A percentile compares a stretch with the other conserved stretches of the same genome.
phyloP scores from a whole-genome alignment of 495 filamentous ascomycete genomes.

The Poronia punctata region DNA sequence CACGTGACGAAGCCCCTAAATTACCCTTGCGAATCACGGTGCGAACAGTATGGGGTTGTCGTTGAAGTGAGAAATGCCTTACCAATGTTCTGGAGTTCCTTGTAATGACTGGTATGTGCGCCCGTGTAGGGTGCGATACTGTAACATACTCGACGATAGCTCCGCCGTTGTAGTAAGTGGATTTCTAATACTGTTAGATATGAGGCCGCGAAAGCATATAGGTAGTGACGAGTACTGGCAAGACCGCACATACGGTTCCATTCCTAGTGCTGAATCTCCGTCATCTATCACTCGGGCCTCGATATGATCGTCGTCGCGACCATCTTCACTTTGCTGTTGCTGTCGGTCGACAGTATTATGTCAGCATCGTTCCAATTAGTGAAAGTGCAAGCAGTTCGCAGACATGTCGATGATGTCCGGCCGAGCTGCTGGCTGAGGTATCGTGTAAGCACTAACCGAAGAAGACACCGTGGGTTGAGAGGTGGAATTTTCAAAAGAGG shows the following conservation, averaged over 20 bases:
- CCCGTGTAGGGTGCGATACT: conserved; percentile 38
- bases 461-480: too few relatives aligned
- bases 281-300: conserved; percentile 8
- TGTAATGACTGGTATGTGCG: conserved; percentile 35
- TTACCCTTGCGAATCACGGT: too few relatives aligned
- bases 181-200: conserved; percentile 11
- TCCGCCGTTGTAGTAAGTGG: conserved; percentile 36
- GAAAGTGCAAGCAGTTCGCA: too few relatives aligned
- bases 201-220: not conserved
- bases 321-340: conserved; percentile 10
- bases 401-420: too few relatives aligned
- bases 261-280: conserved; percentile 21
- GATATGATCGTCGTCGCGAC: conserved; percentile 16
- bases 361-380: too few relatives aligned
- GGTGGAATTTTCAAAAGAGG: too few relatives aligned
- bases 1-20: too few relatives aligned
- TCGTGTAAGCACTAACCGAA: too few relatives aligned
- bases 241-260: conserved; percentile 21
- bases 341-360: too few relatives aligned
- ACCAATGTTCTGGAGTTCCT: conserved; percentile 12
- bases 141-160: conserved; percentile 37
- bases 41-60: too few relatives aligned
- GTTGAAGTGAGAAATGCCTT: not conserved
- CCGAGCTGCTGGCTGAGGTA: too few relatives aligned
- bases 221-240: not conserved